Percentiles rank a stretch among this genome's conserved stretches.
Evolutionary conservation across 1,284 basidiomycete species (phyloP).

Genomic region (Irpex sp.): DNA sequence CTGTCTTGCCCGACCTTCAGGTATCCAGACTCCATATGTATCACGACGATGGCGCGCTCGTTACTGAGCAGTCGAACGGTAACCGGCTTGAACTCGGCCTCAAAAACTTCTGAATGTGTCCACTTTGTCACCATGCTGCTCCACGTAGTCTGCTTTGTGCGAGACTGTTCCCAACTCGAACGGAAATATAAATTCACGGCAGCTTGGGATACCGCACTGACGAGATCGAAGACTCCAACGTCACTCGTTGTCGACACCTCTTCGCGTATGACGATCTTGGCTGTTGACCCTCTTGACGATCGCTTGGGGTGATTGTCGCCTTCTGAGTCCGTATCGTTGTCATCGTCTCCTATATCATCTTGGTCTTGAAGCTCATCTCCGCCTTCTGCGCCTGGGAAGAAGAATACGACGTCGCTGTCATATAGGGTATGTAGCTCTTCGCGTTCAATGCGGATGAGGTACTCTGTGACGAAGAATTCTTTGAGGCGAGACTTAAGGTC

Average conservation of each 20-base stretch:
- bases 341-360: not conserved
- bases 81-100: constrained; percentile 23
- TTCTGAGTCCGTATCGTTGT: not conserved
- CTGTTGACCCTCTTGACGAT: not conserved
- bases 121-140: constrained; percentile 17
- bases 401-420: not conserved
- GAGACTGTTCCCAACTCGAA: constrained; percentile 13
- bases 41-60: constrained; percentile 12
- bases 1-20: constrained; percentile 5
- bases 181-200: constrained; percentile 28
- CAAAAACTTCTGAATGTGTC: constrained; percentile 23
- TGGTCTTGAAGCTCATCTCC: constrained; percentile 7
- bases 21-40: constrained; percentile 12
- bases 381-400: constrained; percentile 1
- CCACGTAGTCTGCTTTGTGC: not conserved
- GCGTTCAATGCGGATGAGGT: constrained; percentile 16
- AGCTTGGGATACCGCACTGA: constrained; percentile 28
- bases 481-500: constrained; percentile 16
- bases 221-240: constrained; percentile 29
- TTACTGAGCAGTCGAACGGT: constrained; percentile 18
- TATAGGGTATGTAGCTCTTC: not conserved
- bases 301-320: not conserved
- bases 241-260: constrained; percentile 21
- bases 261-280: constrained; percentile 13
- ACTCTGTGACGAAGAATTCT: constrained; percentile 26